Evolutionary conservation across 2,329 filamentous ascomycete genomes (phyloP).

Genomic region (Pseudogymnoascus sp.): DNA sequence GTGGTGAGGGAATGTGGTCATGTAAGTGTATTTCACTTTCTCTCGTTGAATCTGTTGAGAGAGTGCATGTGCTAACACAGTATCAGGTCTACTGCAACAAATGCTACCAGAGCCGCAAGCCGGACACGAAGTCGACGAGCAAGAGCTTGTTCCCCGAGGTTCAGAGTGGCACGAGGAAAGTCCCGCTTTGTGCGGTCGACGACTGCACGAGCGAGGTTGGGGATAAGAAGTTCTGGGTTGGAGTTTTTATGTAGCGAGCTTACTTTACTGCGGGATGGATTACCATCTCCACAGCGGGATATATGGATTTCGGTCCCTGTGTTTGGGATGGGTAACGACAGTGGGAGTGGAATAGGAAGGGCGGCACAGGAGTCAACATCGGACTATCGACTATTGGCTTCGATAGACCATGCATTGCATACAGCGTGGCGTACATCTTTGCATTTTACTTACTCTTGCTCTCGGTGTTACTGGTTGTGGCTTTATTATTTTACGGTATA

Average conservation of each 20-base stretch:
- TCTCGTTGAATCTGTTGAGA: not conserved
- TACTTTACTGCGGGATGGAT: not conserved
- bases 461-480: not conserved
- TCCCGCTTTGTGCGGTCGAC: slow-evolving; percentile 44
- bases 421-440: slow-evolving; percentile 4
- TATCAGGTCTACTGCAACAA: slow-evolving; percentile 52
- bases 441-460: not conserved
- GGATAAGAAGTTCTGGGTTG: slow-evolving; percentile 50
- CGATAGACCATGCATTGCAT: slow-evolving; percentile 1
- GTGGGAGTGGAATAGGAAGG: not conserved
- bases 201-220: slow-evolving; percentile 46
- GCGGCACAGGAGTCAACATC: not conserved
- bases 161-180: slow-evolving; percentile 12
- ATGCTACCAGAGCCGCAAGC: slow-evolving; percentile 49
- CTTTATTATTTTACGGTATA: not conserved
- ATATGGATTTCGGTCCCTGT: not conserved
- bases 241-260: slow-evolving; percentile 38
- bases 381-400: not conserved
- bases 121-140: slow-evolving; percentile 29
- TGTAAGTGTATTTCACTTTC: slow-evolving; percentile 43
- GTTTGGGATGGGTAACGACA: not conserved
- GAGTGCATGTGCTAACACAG: slow-evolving; percentile 18
- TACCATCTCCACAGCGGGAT: not conserved
- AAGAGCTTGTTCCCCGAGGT: slow-evolving; percentile 19
- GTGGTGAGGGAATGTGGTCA: slow-evolving; percentile 86